These are phyloP conservation scores for Aspergillus amoenus DNA, from an alignment of 2,329 filamentous ascomycete species.

Conservation along the genomic window DNA sequence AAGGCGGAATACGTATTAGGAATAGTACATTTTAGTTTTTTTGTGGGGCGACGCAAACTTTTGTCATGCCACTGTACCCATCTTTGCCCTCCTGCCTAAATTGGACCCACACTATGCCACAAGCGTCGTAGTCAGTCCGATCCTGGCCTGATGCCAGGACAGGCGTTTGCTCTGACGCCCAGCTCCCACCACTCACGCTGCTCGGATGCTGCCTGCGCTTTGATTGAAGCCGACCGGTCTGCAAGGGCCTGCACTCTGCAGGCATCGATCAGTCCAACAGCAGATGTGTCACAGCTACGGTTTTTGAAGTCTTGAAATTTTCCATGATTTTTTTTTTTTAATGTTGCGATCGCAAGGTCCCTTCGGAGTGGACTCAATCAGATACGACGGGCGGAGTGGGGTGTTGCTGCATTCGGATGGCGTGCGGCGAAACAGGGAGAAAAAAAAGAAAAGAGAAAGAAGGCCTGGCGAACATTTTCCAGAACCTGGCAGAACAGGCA, in stretches of 20 bases:
- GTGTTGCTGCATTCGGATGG: slow-evolving; percentile 2
- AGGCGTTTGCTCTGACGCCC: background rate
- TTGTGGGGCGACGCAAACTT: too few species aligned
- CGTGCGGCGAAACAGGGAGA: slow-evolving; percentile 3
- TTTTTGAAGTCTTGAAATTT: background rate
- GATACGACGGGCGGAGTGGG: background rate
- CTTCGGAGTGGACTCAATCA: background rate
- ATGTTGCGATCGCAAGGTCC: background rate
- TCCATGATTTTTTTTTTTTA: background rate
- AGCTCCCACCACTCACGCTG: slow-evolving; percentile 6
- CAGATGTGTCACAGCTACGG: slow-evolving; percentile 13
- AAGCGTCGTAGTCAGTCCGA: slow-evolving; percentile 1
- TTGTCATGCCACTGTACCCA: too few species aligned
- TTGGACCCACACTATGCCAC: slow-evolving; percentile 4
- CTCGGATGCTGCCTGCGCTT: too few species aligned
- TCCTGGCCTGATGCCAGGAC: slow-evolving; percentile 1
- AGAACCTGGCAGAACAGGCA: slow-evolving; percentile 15
- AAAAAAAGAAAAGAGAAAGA: slow-evolving; percentile 5
- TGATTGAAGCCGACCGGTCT: slow-evolving; percentile 6
- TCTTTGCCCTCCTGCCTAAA: slow-evolving; percentile 1
- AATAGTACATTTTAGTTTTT: too few species aligned
- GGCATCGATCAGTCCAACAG: slow-evolving; percentile 1
- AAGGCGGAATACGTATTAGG: too few species aligned
- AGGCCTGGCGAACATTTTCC: background rate
- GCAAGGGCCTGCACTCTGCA: slow-evolving; percentile 14